A percentile compares a stretch with the other conserved stretches of the same genome.
Conservation (phyloP, 129 eudicot genomes). For the Smallanthus sonchifolius region DNA sequence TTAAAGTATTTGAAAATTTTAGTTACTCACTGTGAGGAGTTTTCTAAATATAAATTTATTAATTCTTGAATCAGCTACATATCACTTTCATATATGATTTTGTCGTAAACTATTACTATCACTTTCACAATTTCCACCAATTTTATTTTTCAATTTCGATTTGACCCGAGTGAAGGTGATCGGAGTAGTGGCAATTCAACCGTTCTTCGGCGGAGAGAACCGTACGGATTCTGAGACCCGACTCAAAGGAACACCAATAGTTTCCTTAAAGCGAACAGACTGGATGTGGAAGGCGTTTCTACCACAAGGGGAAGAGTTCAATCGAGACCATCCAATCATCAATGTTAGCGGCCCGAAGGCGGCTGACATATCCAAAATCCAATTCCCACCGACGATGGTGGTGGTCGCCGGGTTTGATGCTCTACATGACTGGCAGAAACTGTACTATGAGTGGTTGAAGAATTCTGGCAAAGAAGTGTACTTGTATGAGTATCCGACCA, state of each 20-base stretch:
- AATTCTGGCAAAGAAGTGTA: neutral
- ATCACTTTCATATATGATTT: too few relatives aligned
- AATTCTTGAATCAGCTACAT: too few relatives aligned
- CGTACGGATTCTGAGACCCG: neutral
- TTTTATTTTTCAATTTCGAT: neutral
- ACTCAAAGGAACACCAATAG: neutral
- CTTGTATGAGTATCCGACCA: neutral
- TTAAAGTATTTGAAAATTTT: too few relatives aligned
- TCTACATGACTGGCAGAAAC: neutral
- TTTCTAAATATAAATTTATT: too few relatives aligned
- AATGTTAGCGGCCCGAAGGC: neutral
- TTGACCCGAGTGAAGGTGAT: neutral
- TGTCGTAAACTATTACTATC: neutral
- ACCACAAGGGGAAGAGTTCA: conserved; percentile 1
- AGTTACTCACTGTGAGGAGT: too few relatives aligned
- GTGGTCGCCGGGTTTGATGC: neutral
- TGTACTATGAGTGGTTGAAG: neutral
- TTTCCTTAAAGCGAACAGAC: neutral
- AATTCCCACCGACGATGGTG: neutral
- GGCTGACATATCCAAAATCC: neutral
- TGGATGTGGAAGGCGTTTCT: conserved; percentile 6
- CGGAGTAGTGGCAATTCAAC: conserved; percentile 3
- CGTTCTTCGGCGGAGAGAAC: neutral
- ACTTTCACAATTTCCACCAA: neutral
- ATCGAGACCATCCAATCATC: neutral